These are phyloP conservation scores for Vitis hybrid DNA, from an alignment of 177 flowering plant genomes.

Conservation along the genomic window DNA sequence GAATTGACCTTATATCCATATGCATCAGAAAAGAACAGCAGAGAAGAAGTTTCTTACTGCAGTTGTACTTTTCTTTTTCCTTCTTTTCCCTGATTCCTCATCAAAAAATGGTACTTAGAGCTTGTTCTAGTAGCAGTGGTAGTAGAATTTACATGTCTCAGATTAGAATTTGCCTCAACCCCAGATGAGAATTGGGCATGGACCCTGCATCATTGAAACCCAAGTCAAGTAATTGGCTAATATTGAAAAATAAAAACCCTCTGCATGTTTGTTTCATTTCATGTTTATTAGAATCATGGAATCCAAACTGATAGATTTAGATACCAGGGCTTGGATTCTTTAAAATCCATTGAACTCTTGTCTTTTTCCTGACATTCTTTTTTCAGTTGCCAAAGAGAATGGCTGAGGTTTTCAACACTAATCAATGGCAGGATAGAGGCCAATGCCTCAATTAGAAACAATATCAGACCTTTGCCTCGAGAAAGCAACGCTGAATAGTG, in stretches of 20 bases:
- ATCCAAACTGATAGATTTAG: constrained; percentile 18
- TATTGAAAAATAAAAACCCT: no score
- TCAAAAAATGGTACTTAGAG: not conserved
- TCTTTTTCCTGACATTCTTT: constrained; percentile 21
- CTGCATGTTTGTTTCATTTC: no score
- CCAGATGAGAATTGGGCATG: not conserved
- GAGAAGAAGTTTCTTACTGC: not conserved
- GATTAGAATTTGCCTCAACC: not conserved
- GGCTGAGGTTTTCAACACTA: constrained; percentile 20
- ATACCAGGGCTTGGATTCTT: constrained; percentile 9
- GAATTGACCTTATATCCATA: not conserved
- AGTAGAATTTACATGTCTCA: constrained; percentile 1
- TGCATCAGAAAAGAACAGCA: not conserved
- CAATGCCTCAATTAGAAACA: not conserved
- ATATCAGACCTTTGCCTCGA: no score
- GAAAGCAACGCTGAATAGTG: no score
- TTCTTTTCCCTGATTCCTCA: no score
- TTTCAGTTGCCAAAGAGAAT: constrained; percentile 32
- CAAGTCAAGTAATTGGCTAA: not conserved
- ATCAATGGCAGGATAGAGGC: no score
- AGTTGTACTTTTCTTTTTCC: no score
- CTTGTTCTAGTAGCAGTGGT: constrained; percentile 2
- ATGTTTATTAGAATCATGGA: no score
- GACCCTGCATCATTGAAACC: not conserved
- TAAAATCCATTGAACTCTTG: constrained; percentile 4